phyloP scores from a whole-genome alignment of 2,329 filamentous ascomycete species.

The Aspergillus sp. region DNA sequence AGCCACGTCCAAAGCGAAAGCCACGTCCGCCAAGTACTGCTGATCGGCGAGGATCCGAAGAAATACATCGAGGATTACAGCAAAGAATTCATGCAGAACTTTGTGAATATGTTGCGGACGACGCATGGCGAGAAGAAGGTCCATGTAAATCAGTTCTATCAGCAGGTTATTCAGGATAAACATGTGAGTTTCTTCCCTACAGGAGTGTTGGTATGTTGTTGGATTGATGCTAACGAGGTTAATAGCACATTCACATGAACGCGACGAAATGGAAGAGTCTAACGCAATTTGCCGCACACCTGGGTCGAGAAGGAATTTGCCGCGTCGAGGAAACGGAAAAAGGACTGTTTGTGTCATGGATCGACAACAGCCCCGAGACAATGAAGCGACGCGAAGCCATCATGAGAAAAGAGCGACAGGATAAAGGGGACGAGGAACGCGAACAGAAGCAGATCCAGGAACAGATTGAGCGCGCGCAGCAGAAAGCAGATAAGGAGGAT shows the following conservation, averaged over 20 bases:
- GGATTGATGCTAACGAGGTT: not conserved
- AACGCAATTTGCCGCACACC: slow-evolving; percentile 80
- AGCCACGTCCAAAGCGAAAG: slow-evolving; percentile 75
- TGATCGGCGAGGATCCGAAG: slow-evolving; percentile 80
- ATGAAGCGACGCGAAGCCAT: slow-evolving; percentile 73
- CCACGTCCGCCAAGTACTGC: slow-evolving; percentile 81
- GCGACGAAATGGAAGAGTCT: slow-evolving; percentile 80
- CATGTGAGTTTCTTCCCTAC: slow-evolving; percentile 33
- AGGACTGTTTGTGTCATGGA: slow-evolving; percentile 76
- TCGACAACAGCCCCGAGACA: slow-evolving; percentile 85
- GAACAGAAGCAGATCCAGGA: slow-evolving; percentile 76
- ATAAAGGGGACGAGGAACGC: slow-evolving; percentile 83
- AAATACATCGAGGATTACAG: slow-evolving; percentile 78
- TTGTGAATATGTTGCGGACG: slow-evolving; percentile 68
- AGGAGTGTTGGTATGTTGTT: too few species aligned
- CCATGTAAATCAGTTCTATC: slow-evolving; percentile 87
- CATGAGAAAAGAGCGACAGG: slow-evolving; percentile 73
- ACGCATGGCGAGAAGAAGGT: slow-evolving; percentile 87
- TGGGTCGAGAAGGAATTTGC: slow-evolving; percentile 81
- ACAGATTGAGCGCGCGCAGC: slow-evolving; percentile 72
- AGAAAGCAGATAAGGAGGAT: slow-evolving; percentile 46
- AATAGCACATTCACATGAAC: slow-evolving; percentile 80
- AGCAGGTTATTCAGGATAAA: slow-evolving; percentile 83
- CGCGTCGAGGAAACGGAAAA: slow-evolving; percentile 86
- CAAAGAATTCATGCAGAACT: slow-evolving; percentile 73